Evolutionary conservation across 306 rosid species (phyloP).

Genomic region (Quillaja saponaria): DNA sequence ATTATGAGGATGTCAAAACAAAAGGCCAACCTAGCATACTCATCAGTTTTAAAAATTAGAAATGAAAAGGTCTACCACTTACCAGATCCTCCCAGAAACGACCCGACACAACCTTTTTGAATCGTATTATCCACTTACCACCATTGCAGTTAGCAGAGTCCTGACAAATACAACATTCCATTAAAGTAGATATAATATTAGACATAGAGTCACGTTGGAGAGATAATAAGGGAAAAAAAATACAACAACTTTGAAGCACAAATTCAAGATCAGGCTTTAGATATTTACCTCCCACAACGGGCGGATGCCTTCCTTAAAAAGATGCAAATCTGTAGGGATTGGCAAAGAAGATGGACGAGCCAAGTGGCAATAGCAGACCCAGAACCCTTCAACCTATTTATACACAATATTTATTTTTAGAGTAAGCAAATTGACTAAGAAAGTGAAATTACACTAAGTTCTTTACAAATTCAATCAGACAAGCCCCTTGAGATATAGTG

Average conservation of each 20-base stretch:
- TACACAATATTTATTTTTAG: background rate
- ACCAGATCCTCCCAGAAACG: conserved; percentile 98
- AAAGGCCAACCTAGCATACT: too few species aligned
- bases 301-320: conserved; percentile 93
- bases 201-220: background rate
- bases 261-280: conserved; percentile 9
- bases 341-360: conserved; percentile 85
- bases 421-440: background rate
- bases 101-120: conserved; percentile 84
- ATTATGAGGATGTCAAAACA: too few species aligned
- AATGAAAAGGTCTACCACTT: conserved; percentile 38
- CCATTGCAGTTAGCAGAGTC: conserved; percentile 96
- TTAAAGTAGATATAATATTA: conserved; percentile 19
- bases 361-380: conserved; percentile 89
- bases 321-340: conserved; percentile 92
- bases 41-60: too few species aligned
- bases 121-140: conserved; percentile 93
- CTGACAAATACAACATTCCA: conserved; percentile 33
- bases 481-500: background rate
- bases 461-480: conserved; percentile 12
- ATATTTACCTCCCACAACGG: conserved; percentile 87
- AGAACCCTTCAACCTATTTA: conserved; percentile 83
- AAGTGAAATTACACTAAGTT: conserved; percentile 19
- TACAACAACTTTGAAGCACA: too few species aligned
- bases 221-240: conserved; percentile 9